Evolutionary conservation across 257 asterid genomes (phyloP).

Genomic region (Thymus mandschuricus): DNA sequence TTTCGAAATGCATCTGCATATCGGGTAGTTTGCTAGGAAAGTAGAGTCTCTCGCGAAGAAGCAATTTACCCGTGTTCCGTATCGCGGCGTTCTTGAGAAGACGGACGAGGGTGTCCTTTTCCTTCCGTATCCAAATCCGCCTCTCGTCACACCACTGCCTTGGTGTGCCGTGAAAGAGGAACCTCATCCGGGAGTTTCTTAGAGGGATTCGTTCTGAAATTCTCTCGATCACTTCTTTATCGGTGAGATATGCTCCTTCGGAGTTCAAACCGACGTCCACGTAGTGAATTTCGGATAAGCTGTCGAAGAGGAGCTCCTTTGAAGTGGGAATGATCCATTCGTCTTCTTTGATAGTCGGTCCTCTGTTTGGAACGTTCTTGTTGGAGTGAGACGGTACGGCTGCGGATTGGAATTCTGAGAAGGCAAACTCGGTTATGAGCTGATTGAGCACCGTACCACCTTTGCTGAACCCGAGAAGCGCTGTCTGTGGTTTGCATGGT

Average conservation of each 20-base stretch:
- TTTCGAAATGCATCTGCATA: slow-evolving; percentile 89
- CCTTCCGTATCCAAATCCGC: slow-evolving; percentile 72
- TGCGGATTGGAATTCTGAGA: slow-evolving; percentile 42
- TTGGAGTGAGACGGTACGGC: slow-evolving; percentile 34
- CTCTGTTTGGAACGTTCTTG: slow-evolving; percentile 32
- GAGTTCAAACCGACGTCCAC: slow-evolving; percentile 91
- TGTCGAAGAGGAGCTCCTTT: slow-evolving; percentile 65
- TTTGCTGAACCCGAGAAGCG: slow-evolving; percentile 88
- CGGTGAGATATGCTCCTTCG: slow-evolving; percentile 78
- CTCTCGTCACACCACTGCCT: slow-evolving; percentile 86
- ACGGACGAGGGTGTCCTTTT: slow-evolving; percentile 65
- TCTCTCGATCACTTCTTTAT: slow-evolving; percentile 56
- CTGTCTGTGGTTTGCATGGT: slow-evolving; percentile 58
- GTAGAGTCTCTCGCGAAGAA: slow-evolving; percentile 73
- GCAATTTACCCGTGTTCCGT: slow-evolving; percentile 58
- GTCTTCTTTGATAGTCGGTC: slow-evolving; percentile 34
- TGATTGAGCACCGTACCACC: slow-evolving; percentile 93
- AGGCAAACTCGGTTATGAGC: slow-evolving; percentile 77
- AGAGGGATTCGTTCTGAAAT: slow-evolving; percentile 50
- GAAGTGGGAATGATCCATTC: slow-evolving; percentile 64
- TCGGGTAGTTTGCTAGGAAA: slow-evolving; percentile 66
- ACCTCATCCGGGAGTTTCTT: slow-evolving; percentile 58
- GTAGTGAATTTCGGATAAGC: slow-evolving; percentile 83
- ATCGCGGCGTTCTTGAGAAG: slow-evolving; percentile 67
- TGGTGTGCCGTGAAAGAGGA: slow-evolving; percentile 92